phyloP scores from a whole-genome alignment of 1,284 basidiomycete genomes.

The Sporisorium sorghi region DNA sequence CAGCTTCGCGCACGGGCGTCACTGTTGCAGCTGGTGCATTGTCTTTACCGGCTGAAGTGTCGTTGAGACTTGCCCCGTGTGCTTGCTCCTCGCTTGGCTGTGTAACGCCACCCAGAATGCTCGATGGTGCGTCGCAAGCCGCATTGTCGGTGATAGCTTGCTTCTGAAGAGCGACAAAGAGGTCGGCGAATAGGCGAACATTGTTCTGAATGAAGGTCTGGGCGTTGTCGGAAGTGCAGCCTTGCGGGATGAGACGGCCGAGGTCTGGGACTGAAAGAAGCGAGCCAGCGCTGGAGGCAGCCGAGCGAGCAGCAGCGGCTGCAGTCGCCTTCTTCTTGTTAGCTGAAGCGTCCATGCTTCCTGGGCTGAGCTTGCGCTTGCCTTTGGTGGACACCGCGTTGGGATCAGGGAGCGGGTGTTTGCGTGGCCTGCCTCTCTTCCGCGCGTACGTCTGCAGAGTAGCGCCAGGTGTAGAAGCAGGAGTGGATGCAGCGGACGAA shows the following conservation, averaged over 20 bases:
- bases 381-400: conserved; percentile 19
- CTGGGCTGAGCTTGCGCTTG: conserved; percentile 39
- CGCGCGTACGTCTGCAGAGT: conserved; percentile 32
- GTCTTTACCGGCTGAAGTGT: background rate
- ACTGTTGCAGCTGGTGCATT: background rate
- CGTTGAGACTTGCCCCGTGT: background rate
- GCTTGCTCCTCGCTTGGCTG: background rate
- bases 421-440: conserved; percentile 42
- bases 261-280: conserved; percentile 47
- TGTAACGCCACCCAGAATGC: background rate
- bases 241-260: conserved; percentile 47
- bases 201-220: conserved; percentile 47
- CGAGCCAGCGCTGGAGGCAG: conserved; percentile 27
- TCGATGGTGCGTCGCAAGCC: conserved; percentile 11
- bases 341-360: conserved; percentile 12
- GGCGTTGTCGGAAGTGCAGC: conserved; percentile 34
- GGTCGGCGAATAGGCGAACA: conserved; percentile 44
- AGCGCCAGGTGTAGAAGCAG: conserved; percentile 31
- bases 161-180: conserved; percentile 52
- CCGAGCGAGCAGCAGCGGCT: conserved; percentile 33
- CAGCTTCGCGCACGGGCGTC: background rate
- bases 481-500: conserved; percentile 34
- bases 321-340: conserved; percentile 22
- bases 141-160: conserved; percentile 33
- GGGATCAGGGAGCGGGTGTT: conserved; percentile 46